These are phyloP conservation scores for Usnea hakonensis DNA, from an alignment of 495 filamentous ascomycete species.

Conservation along the genomic window DNA sequence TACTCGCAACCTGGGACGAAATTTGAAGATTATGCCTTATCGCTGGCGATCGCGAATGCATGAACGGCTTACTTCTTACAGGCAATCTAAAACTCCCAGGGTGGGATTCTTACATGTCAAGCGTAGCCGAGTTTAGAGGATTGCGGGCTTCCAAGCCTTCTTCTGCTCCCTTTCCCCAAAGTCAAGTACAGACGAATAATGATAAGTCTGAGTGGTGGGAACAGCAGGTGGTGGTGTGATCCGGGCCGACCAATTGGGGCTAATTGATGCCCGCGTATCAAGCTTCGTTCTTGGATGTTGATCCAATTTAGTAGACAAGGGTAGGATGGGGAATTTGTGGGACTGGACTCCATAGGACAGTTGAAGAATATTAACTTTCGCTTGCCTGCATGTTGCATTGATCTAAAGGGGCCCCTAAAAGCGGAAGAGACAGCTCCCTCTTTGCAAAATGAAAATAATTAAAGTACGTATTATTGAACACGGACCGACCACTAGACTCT, in stretches of 20 bases:
- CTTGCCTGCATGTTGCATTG: constrained; percentile 17
- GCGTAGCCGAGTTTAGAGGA: too few species aligned
- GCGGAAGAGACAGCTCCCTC: constrained; percentile 18
- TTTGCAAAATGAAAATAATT: too few species aligned
- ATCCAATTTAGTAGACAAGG: constrained; percentile 7
- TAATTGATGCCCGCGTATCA: constrained; percentile 18
- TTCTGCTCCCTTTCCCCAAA: too few species aligned
- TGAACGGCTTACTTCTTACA: neutral
- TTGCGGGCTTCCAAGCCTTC: too few species aligned
- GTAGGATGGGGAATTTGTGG: neutral
- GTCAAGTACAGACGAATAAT: neutral
- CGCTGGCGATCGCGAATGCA: constrained; percentile 1
- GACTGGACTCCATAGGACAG: neutral
- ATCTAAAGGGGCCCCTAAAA: constrained; percentile 14
- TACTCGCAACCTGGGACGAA: constrained; percentile 2
- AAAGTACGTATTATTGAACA: constrained; percentile 10
- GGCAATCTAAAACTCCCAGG: neutral
- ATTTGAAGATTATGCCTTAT: neutral
- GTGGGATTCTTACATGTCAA: too few species aligned
- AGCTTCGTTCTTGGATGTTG: constrained; percentile 6
- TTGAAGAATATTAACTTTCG: constrained; percentile 4
- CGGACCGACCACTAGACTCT: constrained; percentile 12
- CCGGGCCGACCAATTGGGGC: constrained; percentile 19
- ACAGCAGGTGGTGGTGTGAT: constrained; percentile 6
- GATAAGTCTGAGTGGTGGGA: constrained; percentile 2